Evolutionary conservation across 2,329 filamentous ascomycete species (phyloP).

Genomic region (Penicillium palitans): DNA sequence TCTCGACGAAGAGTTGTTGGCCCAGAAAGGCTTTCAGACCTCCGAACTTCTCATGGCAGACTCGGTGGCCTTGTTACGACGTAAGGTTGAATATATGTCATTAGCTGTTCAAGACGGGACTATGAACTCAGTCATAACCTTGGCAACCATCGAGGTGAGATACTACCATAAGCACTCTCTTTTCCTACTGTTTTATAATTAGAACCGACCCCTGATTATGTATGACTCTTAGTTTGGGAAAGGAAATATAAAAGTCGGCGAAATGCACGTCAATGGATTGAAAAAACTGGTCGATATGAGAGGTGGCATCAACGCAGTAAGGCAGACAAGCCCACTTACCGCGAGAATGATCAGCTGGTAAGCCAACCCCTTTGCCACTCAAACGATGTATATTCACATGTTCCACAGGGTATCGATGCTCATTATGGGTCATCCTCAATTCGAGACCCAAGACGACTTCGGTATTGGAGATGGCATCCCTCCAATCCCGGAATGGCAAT

Average conservation of each 20-base stretch:
- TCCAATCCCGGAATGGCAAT: slow-evolving; percentile 53
- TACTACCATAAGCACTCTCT: not conserved
- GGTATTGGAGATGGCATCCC: slow-evolving; percentile 53
- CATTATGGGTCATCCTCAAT: slow-evolving; percentile 55
- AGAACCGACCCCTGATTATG: slow-evolving; percentile 3
- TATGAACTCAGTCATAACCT: slow-evolving; percentile 58
- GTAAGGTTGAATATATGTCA: slow-evolving; percentile 50
- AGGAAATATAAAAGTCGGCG: slow-evolving; percentile 48
- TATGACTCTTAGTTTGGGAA: slow-evolving; percentile 50
- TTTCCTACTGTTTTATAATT: not conserved
- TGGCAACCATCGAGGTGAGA: slow-evolving; percentile 59
- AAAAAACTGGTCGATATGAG: slow-evolving; percentile 52
- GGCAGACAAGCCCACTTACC: slow-evolving; percentile 53
- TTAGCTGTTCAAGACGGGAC: slow-evolving; percentile 57
- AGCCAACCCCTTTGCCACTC: slow-evolving; percentile 16
- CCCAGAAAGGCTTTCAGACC: slow-evolving; percentile 54
- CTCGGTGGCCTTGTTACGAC: slow-evolving; percentile 54
- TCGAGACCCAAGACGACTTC: slow-evolving; percentile 52
- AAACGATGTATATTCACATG: not conserved
- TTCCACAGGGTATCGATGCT: slow-evolving; percentile 57
- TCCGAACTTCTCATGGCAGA: slow-evolving; percentile 60
- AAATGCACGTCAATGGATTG: slow-evolving; percentile 54
- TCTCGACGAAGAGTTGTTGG: slow-evolving; percentile 55
- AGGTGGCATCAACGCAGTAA: slow-evolving; percentile 53
- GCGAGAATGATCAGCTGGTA: slow-evolving; percentile 59